Evolutionary conservation across 2,329 filamentous ascomycete species (phyloP).

Genomic region (Claviceps quebecensis): DNA sequence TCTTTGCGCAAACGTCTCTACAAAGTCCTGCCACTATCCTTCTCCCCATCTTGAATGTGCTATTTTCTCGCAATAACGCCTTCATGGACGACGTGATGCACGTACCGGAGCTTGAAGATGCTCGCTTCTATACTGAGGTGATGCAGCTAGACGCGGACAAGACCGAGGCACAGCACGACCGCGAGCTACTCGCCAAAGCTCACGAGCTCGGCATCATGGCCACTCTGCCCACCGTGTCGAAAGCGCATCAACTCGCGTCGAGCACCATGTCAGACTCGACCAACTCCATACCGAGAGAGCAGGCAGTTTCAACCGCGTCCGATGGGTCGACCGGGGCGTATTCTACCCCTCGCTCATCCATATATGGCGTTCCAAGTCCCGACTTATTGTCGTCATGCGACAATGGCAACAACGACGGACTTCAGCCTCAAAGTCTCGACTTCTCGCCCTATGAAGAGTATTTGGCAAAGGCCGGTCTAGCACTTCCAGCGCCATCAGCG

Average conservation of each 20-base stretch:
- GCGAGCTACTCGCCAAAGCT: conserved; percentile 21
- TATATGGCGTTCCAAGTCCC: conserved; percentile 16
- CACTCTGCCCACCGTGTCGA: conserved; percentile 11
- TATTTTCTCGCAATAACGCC: neutral
- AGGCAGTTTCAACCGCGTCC: conserved; percentile 31
- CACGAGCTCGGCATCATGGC: conserved; percentile 21
- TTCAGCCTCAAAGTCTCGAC: conserved; percentile 25
- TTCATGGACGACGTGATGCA: conserved; percentile 5
- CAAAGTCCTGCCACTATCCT: too few relatives aligned
- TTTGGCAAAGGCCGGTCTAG: conserved; percentile 29
- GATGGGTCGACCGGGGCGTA: conserved; percentile 26
- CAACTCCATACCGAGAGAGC: conserved; percentile 25
- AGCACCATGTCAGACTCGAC: conserved; percentile 29
- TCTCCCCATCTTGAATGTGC: neutral
- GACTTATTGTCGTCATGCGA: conserved; percentile 4
- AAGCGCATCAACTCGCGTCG: conserved; percentile 22
- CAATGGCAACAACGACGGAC: conserved; percentile 1
- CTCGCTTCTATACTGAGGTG: conserved; percentile 25
- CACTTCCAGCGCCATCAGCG: conserved; percentile 28
- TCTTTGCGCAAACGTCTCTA: too few relatives aligned
- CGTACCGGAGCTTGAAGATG: conserved; percentile 26
- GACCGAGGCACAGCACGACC: conserved; percentile 27
- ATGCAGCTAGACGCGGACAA: conserved; percentile 19
- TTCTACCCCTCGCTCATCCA: conserved; percentile 29
- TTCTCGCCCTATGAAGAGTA: conserved; percentile 41